Base-by-base conservation (phyloP, 441 rosid species). In the Brassica hybrid region DNA sequence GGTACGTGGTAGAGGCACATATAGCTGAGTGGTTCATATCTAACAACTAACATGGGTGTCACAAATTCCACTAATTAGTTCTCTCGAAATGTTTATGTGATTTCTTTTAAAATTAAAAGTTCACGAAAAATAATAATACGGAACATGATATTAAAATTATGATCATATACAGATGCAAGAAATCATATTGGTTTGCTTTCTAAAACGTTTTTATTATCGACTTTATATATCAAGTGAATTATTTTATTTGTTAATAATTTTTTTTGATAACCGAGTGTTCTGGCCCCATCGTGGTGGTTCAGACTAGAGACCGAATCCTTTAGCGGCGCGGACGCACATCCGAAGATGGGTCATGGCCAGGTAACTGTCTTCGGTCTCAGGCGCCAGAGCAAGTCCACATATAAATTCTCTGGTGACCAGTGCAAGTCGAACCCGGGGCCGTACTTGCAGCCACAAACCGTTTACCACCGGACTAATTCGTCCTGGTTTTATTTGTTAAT, bases 81-180 rank as follows among this genome's bases (percentile, higher is more conserved):
- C 4, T 18, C 43, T 19, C 27, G 1, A 19, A 30, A 3, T 54
- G 27, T 65, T 74, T 43, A 41, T 25, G 3, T 57, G 34, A 17
- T 58, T 41, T 56, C 30, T 11, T 23, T 45, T 23, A 7, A 13
- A 21, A 12, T 11, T 38, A 38, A 64, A 38, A 64, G 7, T 38
- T 65, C 27, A 17, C 10, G 6, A 38, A 65, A 5, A 36, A 11
- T 34, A 34, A 16, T 2, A 34, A 10, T 16, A 18, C 14, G 21
- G 45, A 36, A 65, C 11, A 36, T 11, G 68, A 65, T 63, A 23
- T 23, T 0, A 23, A 61, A 56, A 6, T 30, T n/a, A 62, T 14
- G 66, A 14, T 62, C 66, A 62, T 62, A 56, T 62, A 12, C 64
- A 59, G 64, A 11, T 56, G 61, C 21, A 18, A 57, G 10, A 57